Base-by-base conservation (phyloP, 1,284 basidiomycete species). In the Amylostereum chailletii region DNA sequence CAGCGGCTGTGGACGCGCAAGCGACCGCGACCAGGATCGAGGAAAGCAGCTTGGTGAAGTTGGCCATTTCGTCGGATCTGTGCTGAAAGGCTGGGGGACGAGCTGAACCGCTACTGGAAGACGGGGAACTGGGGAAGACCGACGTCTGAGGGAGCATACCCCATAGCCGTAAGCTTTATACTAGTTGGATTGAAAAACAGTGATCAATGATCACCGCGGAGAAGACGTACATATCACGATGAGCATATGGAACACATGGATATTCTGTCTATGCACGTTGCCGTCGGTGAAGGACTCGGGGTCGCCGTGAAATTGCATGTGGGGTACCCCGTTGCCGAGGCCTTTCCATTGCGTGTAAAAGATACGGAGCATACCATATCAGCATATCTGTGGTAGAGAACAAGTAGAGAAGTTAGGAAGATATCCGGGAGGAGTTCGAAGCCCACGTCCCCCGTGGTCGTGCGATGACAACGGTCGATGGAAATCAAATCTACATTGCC, bases 1-100 rank as follows among this genome's bases (percentile, higher is more conserved):
- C 63, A 32, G 54, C 40, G 33, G 59, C 53, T n/a, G 57, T 45
- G 11, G 62, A 60, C 5, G 60, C 57, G 52, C 57, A 65, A 45
- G 60, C 49, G 46, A 65, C 57, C 39, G 62, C 62, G 40, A 65
- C 50, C 47, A 60, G 50, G 36, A 66, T 58, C 37, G 63, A 58
- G 5, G 60, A 55, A 49, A 66, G 58, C 53, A 65, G 60, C 52
- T 60, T 63, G 50, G 53, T 61, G 51, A 53, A 56, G 54, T 58
- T 56, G 53, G 59, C 58, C 48, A 48, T 53, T 10, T 27, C n/a
- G 6, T 19, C 27, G 19, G 19, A 19, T 19, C 19, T 19, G 19
- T 19, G 19, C 19, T 19, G 19, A 19, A 19, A 19, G 32, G 27
- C 42, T 30, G 6, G 5, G 7, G 32, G 42, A 31, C 42, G 42